phyloP scores from a whole-genome alignment of 1,139 yeast genomes.

The Yamadazyma triangularis region DNA sequence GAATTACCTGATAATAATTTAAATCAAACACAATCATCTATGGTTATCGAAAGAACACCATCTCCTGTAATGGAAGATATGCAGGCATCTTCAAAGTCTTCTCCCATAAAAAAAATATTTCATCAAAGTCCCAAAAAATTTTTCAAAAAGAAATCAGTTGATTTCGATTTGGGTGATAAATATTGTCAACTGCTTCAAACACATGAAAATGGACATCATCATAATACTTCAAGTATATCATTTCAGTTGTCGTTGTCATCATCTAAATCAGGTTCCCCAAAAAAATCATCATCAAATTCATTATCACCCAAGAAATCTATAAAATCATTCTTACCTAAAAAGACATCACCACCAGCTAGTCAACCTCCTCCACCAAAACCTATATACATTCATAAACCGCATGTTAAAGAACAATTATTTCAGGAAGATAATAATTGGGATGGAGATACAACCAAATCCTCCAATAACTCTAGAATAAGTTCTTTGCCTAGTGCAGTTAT shows the following conservation, averaged over 20 bases:
- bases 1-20: background rate
- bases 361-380: constrained; percentile 1
- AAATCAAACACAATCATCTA: too few relatives aligned
- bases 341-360: background rate
- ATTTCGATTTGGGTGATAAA: constrained; percentile 15
- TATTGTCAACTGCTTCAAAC: constrained; percentile 6
- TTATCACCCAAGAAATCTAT: constrained; percentile 29
- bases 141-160: constrained; percentile 22
- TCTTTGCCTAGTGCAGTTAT: constrained; percentile 56
- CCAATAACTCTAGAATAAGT: constrained; percentile 39
- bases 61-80: constrained; percentile 6
- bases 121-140: constrained; percentile 33
- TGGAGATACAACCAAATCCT: constrained; percentile 31
- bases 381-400: constrained; percentile 10
- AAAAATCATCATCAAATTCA: constrained; percentile 14
- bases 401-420: constrained; percentile 8
- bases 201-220: constrained; percentile 3
- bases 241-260: constrained; percentile 22
- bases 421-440: constrained; percentile 30
- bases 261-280: constrained; percentile 8
- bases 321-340: constrained; percentile 16
- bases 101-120: constrained; percentile 32
- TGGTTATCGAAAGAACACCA: constrained; percentile 13
- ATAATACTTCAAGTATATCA: constrained; percentile 23
- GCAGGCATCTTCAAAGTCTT: constrained; percentile 12